Base-by-base conservation (phyloP, 177 flowering plant species). In the Vitis hybrid region DNA sequence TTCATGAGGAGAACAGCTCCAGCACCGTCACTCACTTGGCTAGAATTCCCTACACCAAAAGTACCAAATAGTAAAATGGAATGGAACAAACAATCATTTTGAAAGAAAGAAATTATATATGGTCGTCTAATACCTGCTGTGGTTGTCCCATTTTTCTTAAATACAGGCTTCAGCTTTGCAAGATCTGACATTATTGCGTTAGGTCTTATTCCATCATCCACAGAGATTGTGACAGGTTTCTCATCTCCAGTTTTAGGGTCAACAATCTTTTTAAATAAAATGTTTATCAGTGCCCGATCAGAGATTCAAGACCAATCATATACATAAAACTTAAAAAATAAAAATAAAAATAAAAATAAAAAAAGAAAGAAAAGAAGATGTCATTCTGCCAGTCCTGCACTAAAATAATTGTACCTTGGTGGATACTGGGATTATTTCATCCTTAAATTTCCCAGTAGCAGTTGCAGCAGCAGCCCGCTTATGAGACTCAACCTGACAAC, bases 1-100 rank as follows among this genome's bases (percentile, higher is more conserved):
- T 81, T 90, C 98, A 90, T 96, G 15, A 96, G 92, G 18, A 96
- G 89, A 62, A 94, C 98, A 60, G 98, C 99, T 70, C 97, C 97
- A 75, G 98, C 98, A 72, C 97, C 99, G 88, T 96, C 99, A 87
- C 85, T 96, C 31, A 96, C 96, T 80, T 96, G 99, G 78, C 98
- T 94, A 58, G 99, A 88, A 75, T 90, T 96, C 31, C 99, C 98
- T 96, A 68, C 52, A 64, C 51, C 5, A 62, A n/a, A 73, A 21
- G 29, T 21, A 71, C 22, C 51, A 65, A 53, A 60, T n/a, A 51
- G 55, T 45, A 39, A 50, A 16, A 2, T 10, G n/a, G 11, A 56
- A 31, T 13, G 14, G 21, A 64, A 31, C 31, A n/a, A 64, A 52
- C 15, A 33, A 22, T 50, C 3, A 13, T 51, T 29, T 8, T 19